Evolutionary conservation across 345 rosid species (phyloP), one percentile per base, ranked within the genome.

Genomic region (Salix koriyanagi): DNA sequence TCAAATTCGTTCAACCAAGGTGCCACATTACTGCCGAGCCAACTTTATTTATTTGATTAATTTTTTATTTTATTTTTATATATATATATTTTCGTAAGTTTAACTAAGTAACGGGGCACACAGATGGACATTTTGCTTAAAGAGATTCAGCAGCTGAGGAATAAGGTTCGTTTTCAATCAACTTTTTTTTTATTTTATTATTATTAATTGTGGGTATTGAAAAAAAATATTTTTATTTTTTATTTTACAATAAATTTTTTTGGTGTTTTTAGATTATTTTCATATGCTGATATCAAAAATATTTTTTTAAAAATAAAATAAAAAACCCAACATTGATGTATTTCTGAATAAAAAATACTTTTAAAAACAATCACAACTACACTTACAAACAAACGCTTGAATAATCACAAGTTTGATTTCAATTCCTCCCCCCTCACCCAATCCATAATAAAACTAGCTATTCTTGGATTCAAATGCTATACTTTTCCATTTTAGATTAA

Each of bases 1-100:
- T 76, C 88, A 91, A 21, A 88, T 91, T 67, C 99, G 98, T 77
- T 88, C 96, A 32, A 85, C 92, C 34, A 96, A 96, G 97, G 99
- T 95, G 80, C 42, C 16, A 26, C 28, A 42, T n/a, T 58, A 58
- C 28, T 58, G 3, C 13, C 4, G n/a, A n/a, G 13, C 28, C 62
- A 56, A 8, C 25, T 58, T 58, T 58, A 58, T 21, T 54, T 36
- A 36, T 1, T 7, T 56, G 4, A 4, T 36, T 41, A 21, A 11
- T 5, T 39, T 39, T 39, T 58, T 11, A 12, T 5, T 58, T 67
- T 16, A 21, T 34, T 11, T 18, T 5, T n/a, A 28, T 44, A 6
- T 32, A 77, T 23, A 6, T n/a, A 67, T 60, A n/a, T n/a, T 32
- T 62, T 39, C 10, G 16, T 18, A 13, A 72, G 4, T 71, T 30